Percentiles rank a stretch among this genome's conserved stretches.
These are phyloP conservation scores for Oryza coarctata DNA, from an alignment of 176 grass and related monocot species.

Conservation along the genomic window DNA sequence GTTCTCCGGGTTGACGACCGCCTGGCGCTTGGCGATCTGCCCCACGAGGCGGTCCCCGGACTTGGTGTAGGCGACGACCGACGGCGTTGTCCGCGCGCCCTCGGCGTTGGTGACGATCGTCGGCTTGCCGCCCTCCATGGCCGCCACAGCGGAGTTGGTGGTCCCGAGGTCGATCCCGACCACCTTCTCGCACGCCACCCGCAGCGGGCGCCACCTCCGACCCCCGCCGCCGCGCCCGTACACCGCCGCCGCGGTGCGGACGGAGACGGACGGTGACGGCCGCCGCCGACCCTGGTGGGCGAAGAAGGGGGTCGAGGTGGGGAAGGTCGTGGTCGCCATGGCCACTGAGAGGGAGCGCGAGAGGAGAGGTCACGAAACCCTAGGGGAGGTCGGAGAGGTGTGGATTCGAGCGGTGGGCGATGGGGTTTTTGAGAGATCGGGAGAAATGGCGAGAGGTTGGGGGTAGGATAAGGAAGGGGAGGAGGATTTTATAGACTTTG, in stretches of 20 bases:
- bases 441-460: conserved; percentile 42
- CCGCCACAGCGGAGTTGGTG: conserved; percentile 77
- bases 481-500: conserved; percentile 31
- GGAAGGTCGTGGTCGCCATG: conserved; percentile 46
- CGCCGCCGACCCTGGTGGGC: conserved; percentile 11
- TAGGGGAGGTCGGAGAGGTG: not conserved
- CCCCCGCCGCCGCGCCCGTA: conserved; percentile 27
- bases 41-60: conserved; percentile 69
- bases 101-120: conserved; percentile 86
- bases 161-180: conserved; percentile 83
- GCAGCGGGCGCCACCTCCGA: conserved; percentile 49
- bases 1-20: conserved; percentile 79
- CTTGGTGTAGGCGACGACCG: conserved; percentile 80
- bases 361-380: conserved; percentile 24
- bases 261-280: conserved; percentile 5
- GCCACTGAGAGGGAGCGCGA: not conserved
- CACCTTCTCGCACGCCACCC: conserved; percentile 66
- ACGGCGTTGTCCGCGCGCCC: conserved; percentile 78
- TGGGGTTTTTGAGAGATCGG: not conserved
- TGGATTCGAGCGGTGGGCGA: conserved; percentile 9
- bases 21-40: conserved; percentile 86
- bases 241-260: conserved; percentile 24
- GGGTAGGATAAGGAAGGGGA: conserved; percentile 41
- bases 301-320: conserved; percentile 48
- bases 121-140: conserved; percentile 80